phyloP scores from a whole-genome alignment of 208 protist species.

The Leishmania aethiopica region DNA sequence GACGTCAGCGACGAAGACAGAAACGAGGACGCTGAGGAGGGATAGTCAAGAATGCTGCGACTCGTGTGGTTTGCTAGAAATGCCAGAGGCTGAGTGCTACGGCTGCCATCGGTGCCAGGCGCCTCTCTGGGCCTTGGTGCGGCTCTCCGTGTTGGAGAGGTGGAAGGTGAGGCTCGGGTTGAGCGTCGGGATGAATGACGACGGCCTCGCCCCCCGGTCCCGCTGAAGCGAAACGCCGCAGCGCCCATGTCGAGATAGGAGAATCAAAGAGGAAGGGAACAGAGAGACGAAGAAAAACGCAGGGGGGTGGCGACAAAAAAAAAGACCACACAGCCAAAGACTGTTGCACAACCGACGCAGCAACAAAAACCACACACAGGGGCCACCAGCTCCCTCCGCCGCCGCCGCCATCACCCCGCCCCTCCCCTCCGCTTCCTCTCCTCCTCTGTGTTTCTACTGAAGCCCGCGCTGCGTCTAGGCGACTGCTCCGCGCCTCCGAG shows the following conservation, averaged over 20 bases:
- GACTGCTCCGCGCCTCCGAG: not conserved
- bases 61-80: not conserved
- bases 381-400: not conserved
- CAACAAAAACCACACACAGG: not conserved
- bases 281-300: not conserved
- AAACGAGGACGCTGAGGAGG: slow-evolving; percentile 4
- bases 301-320: not conserved
- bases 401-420: no score
- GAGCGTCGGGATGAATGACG: not conserved
- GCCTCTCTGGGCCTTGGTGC: not conserved
- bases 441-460: not conserved
- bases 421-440: not conserved
- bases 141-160: not conserved
- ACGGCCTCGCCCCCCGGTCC: not conserved
- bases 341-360: not conserved
- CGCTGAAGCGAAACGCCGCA: not conserved
- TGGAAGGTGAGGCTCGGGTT: not conserved
- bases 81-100: not conserved
- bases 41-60: not conserved
- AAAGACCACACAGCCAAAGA: not conserved
- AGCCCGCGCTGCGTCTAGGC: not conserved
- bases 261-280: not conserved
- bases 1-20: not conserved
- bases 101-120: not conserved
- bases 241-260: not conserved